These are phyloP conservation scores for Barbatosphaeria neglecta DNA, from an alignment of 495 filamentous ascomycete species.

Conservation along the genomic window DNA sequence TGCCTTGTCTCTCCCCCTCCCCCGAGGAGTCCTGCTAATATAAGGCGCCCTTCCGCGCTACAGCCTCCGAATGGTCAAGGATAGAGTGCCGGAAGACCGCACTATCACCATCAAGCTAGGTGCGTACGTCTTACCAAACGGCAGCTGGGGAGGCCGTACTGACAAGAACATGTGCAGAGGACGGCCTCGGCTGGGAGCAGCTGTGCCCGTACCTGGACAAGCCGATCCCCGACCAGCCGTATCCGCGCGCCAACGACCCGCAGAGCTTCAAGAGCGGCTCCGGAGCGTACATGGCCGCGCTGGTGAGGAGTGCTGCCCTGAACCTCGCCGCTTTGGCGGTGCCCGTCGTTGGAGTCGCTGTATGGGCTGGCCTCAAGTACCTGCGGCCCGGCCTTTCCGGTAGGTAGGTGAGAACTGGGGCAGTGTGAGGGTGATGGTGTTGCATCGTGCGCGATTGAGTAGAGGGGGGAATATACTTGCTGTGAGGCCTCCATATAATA, in stretches of 20 bases:
- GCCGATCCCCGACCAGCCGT: constrained; percentile 12
- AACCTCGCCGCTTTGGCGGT: constrained; percentile 8
- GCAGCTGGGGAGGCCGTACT: neutral
- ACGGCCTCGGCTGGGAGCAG: constrained; percentile 21
- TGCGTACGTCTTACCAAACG: neutral
- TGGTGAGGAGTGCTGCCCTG: constrained; percentile 6
- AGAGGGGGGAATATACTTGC: no score
- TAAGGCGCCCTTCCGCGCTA: neutral
- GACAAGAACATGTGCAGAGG: constrained; percentile 3
- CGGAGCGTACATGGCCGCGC: constrained; percentile 2
- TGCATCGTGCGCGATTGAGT: no score
- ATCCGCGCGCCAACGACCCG: constrained; percentile 13
- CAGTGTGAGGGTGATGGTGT: no score
- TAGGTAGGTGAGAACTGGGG: no score
- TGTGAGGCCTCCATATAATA: no score
- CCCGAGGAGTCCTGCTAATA: no score
- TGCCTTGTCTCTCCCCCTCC: no score
- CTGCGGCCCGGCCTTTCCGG: no score
- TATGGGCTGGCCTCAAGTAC: no score
- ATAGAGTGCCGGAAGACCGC: constrained; percentile 15
- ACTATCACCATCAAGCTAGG: constrained; percentile 12
- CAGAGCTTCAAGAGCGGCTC: constrained; percentile 10
- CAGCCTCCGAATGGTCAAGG: constrained; percentile 7
- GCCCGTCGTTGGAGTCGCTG: constrained; percentile 7
- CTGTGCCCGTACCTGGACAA: constrained; percentile 16